Evolutionary conservation across 164 flowering plant genomes (phyloP).

Genomic region (Vitis vinifera): ASM3070453v1 NC_081823.1:2118501-2119000

Average conservation of each 20-base stretch:
- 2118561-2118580: background rate
- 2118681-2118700: background rate
- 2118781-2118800: conserved; percentile 90
- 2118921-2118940: conserved; percentile 95
- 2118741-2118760: background rate
- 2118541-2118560: conserved; percentile 78
- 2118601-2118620: too few species aligned
- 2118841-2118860: conserved; percentile 90
- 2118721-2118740: background rate
- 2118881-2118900: conserved; percentile 93
- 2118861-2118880: conserved; percentile 88
- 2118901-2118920: conserved; percentile 96
- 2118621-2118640: background rate
- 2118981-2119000: conserved; percentile 17
- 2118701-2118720: background rate
- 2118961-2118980: conserved; percentile 87
- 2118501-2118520: conserved; percentile 90
- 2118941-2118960: conserved; percentile 99
- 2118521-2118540: conserved; percentile 90
- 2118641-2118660: background rate
- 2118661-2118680: background rate
- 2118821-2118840: conserved; percentile 83
- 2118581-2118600: too few species aligned
- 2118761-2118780: conserved; percentile 83
- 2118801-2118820: conserved; percentile 99